Conservation (phyloP, 2,329 filamentous ascomycete genomes). For the Lomentospora prolificans region DNA sequence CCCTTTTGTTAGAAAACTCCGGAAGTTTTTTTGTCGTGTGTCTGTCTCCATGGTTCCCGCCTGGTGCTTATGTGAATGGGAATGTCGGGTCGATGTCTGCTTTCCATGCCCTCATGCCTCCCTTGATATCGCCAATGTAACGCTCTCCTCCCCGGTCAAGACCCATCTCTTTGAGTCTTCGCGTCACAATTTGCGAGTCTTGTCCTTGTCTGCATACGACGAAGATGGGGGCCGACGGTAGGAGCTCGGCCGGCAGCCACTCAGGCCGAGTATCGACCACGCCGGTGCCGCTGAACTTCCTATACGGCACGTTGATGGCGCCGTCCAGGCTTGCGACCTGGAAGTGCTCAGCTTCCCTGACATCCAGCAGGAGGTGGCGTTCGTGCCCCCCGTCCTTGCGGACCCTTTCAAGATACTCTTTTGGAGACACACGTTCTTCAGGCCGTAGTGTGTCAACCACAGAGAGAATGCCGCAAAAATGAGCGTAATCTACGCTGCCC, state of each 20-base stretch:
- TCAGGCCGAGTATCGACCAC: slow-evolving; percentile 14
- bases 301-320: slow-evolving; percentile 59
- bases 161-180: slow-evolving; percentile 53
- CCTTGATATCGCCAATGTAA: slow-evolving; percentile 60
- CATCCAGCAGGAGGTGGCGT: slow-evolving; percentile 61
- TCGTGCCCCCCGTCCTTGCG: background rate
- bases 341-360: slow-evolving; percentile 76
- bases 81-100: slow-evolving; percentile 50
- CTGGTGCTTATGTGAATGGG: slow-evolving; percentile 36
- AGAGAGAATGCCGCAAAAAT: slow-evolving; percentile 64
- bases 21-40: slow-evolving; percentile 5
- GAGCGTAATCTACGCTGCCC: slow-evolving; percentile 69
- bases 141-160: slow-evolving; percentile 40
- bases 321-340: slow-evolving; percentile 67
- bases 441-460: slow-evolving; percentile 47
- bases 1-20: background rate
- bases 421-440: slow-evolving; percentile 58
- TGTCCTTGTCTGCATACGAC: slow-evolving; percentile 68
- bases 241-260: slow-evolving; percentile 30
- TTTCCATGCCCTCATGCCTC: slow-evolving; percentile 66
- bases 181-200: slow-evolving; percentile 63
- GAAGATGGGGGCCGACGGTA: slow-evolving; percentile 48
- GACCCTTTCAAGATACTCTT: slow-evolving; percentile 37
- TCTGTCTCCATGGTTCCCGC: background rate
- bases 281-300: slow-evolving; percentile 40